A percentile compares a stretch with the other conserved stretches of the same genome.
phyloP scores from a whole-genome alignment of 1,284 basidiomycete genomes.

The Marasmius tenuissimus region DNA sequence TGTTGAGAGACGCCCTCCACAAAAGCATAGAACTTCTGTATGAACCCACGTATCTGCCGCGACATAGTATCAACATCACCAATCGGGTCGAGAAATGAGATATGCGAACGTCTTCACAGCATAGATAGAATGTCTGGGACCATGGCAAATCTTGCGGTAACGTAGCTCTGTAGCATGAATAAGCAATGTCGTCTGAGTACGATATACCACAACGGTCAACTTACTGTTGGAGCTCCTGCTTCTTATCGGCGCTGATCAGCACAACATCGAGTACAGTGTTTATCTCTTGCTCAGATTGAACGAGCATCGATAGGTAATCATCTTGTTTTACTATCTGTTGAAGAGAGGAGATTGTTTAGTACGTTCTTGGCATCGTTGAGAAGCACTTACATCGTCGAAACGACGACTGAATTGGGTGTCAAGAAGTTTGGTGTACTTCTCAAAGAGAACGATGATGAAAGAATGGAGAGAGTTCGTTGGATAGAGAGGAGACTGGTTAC shows the following conservation, averaged over 20 bases:
- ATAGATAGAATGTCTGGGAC: conserved; percentile 93
- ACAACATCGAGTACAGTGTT: conserved; percentile 81
- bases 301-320: conserved; percentile 90
- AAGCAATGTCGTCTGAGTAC: not conserved
- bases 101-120: conserved; percentile 82
- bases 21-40: conserved; percentile 96
- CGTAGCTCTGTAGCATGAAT: conserved; percentile 45
- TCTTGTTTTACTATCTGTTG: conserved; percentile 83
- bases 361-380: not conserved
- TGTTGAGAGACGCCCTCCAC: conserved; percentile 93
- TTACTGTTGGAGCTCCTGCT: conserved; percentile 62
- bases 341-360: conserved; percentile 1
- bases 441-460: conserved; percentile 86
- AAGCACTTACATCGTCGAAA: conserved; percentile 72
- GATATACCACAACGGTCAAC: conserved; percentile 17
- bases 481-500: conserved; percentile 78
- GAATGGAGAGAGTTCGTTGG: conserved; percentile 82
- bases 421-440: conserved; percentile 85
- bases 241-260: conserved; percentile 79
- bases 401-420: conserved; percentile 81
- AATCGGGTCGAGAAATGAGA: not conserved
- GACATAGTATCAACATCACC: not conserved
- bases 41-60: conserved; percentile 81
- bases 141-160: conserved; percentile 87
- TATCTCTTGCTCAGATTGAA: conserved; percentile 72